phyloP scores from a whole-genome alignment of 202 grass and related monocot genomes.

The Brachypodium distachyon region DNA sequence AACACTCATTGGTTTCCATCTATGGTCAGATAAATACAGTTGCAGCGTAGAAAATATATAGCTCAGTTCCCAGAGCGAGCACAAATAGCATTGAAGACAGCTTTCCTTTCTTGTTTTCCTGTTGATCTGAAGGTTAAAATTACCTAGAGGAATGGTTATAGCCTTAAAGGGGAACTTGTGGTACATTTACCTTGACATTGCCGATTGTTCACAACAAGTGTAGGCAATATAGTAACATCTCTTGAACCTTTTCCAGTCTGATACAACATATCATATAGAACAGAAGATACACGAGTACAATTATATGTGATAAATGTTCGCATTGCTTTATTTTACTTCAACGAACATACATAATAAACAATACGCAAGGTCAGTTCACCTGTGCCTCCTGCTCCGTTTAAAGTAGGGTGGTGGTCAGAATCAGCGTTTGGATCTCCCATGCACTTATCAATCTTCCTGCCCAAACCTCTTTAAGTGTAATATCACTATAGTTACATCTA shows the following conservation, averaged over 20 bases:
- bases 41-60: too few relatives aligned
- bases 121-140: slow-evolving; percentile 29
- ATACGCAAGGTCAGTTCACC: slow-evolving; percentile 38
- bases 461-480: slow-evolving; percentile 51
- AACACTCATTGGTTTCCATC: too few relatives aligned
- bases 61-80: slow-evolving; percentile 94
- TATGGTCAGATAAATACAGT: too few relatives aligned
- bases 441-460: slow-evolving; percentile 74
- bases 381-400: slow-evolving; percentile 86
- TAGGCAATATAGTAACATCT: slow-evolving; percentile 98
- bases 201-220: slow-evolving; percentile 89
- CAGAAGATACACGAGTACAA: slow-evolving; percentile 2
- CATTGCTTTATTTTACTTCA: neutral
- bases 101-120: slow-evolving; percentile 84
- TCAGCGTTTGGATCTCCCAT: slow-evolving; percentile 84
- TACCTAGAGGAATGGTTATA: neutral
- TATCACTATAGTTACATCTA: neutral
- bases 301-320: neutral
- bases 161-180: neutral
- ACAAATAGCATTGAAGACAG: slow-evolving; percentile 94
- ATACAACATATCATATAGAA: slow-evolving; percentile 16
- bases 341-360: slow-evolving; percentile 8
- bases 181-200: slow-evolving; percentile 71
- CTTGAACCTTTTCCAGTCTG: slow-evolving; percentile 91
- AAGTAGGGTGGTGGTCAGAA: slow-evolving; percentile 60